Percentiles rank a stretch among this genome's conserved stretches.
These are phyloP conservation scores for Zygotorulaspora mrakii DNA, from an alignment of 1,139 yeast genomes.

Conservation along the genomic window DNA sequence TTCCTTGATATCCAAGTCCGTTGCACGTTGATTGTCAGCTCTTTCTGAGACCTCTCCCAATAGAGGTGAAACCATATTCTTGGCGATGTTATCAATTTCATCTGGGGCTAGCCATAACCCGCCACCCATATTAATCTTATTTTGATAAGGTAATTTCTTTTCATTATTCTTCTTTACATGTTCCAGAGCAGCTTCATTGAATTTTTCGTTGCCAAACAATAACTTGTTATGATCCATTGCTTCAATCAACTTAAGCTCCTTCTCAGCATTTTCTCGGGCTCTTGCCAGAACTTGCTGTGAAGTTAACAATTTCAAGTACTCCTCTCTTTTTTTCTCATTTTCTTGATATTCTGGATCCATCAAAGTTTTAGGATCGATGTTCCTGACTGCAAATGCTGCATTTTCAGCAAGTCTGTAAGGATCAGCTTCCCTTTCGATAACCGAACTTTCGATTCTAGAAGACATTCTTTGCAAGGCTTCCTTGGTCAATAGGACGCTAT, in stretches of 20 bases:
- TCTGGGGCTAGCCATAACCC: constrained; percentile 73
- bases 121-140: constrained; percentile 71
- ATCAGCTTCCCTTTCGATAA: constrained; percentile 19
- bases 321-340: constrained; percentile 20
- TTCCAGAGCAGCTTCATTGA: constrained; percentile 48
- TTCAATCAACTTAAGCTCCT: constrained; percentile 45
- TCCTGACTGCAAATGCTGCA: constrained; percentile 50
- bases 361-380: constrained; percentile 26
- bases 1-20: constrained; percentile 58
- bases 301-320: constrained; percentile 29
- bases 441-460: constrained; percentile 19
- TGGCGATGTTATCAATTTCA: constrained; percentile 81
- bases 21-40: constrained; percentile 67
- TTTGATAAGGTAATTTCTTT: constrained; percentile 22
- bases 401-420: constrained; percentile 38
- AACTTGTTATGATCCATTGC: constrained; percentile 38
- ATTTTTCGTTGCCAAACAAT: constrained; percentile 38
- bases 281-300: constrained; percentile 53
- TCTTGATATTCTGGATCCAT: constrained; percentile 18
- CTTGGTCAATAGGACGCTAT: constrained; percentile 20
- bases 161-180: constrained; percentile 57
- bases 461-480: constrained; percentile 18
- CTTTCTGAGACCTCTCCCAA: constrained; percentile 67
- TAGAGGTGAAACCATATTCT: constrained; percentile 80
- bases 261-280: constrained; percentile 58